Evolutionary conservation across 345 rosid species (phyloP).

Genomic region (Hypericum androsaemum): DNA sequence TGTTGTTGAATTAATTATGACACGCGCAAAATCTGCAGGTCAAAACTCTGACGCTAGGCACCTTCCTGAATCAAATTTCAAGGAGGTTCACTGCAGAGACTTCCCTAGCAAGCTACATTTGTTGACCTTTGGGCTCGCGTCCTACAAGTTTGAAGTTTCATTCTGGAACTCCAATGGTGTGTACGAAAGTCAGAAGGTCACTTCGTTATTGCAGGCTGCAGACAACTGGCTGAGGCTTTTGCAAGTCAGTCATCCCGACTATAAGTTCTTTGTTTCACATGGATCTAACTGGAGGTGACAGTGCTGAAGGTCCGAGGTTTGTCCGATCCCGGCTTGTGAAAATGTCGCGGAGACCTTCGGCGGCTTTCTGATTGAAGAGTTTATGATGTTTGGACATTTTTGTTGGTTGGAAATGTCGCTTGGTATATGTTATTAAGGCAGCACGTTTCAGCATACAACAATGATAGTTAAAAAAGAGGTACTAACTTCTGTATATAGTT

Average conservation of each 20-base stretch:
- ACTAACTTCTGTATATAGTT: too few species aligned
- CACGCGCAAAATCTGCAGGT: conserved; percentile 23
- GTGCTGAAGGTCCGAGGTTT: neutral
- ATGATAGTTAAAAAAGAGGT: too few species aligned
- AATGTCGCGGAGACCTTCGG: too few species aligned
- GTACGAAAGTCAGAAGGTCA: conserved; percentile 40
- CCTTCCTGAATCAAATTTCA: conserved; percentile 15
- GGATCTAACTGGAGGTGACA: conserved; percentile 19
- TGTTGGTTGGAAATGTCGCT: too few species aligned
- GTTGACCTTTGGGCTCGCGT: conserved; percentile 73
- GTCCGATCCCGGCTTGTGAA: too few species aligned
- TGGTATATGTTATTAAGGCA: too few species aligned
- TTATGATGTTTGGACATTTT: too few species aligned
- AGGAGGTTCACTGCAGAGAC: conserved; percentile 26
- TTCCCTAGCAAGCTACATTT: conserved; percentile 38
- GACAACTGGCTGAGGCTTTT: conserved; percentile 62
- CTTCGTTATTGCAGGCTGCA: conserved; percentile 48
- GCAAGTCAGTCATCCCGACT: conserved; percentile 74
- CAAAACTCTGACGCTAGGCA: conserved; percentile 17
- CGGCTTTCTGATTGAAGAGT: too few species aligned
- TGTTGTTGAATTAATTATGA: neutral
- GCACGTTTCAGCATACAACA: too few species aligned
- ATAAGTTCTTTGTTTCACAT: conserved; percentile 52
- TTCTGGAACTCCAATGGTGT: conserved; percentile 59
- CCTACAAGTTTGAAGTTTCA: conserved; percentile 61